A percentile compares a stretch with the other conserved stretches of the same genome.
Conservation (phyloP, 495 filamentous ascomycete species). For the Penicillium subrubescens region DNA sequence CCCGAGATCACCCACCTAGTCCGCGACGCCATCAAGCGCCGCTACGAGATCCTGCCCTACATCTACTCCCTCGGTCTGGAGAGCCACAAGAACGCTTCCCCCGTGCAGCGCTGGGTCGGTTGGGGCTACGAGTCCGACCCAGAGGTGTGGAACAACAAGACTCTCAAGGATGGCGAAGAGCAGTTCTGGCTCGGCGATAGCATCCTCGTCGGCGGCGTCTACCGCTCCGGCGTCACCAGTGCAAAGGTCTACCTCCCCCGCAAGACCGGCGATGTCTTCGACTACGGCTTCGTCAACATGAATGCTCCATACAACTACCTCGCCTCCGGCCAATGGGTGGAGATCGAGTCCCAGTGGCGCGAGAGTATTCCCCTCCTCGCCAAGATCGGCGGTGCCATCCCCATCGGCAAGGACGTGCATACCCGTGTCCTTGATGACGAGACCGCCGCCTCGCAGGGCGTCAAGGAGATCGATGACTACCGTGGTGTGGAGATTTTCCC, state of each 20-base stretch:
- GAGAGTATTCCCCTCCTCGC: slow-evolving; percentile 64
- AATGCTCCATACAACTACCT: slow-evolving; percentile 62
- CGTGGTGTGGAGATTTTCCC: slow-evolving; percentile 67
- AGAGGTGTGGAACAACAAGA: slow-evolving; percentile 59
- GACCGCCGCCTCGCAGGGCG: slow-evolving; percentile 51
- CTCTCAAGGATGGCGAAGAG: slow-evolving; percentile 58
- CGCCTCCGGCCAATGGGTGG: slow-evolving; percentile 61
- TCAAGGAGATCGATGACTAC: slow-evolving; percentile 61
- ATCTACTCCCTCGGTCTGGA: slow-evolving; percentile 63
- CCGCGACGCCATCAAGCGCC: slow-evolving; percentile 63
- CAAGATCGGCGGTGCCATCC: slow-evolving; percentile 59
- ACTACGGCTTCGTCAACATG: slow-evolving; percentile 62
- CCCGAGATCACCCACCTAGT: slow-evolving; percentile 61
- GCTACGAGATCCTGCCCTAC: slow-evolving; percentile 71
- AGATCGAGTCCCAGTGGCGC: slow-evolving; percentile 59
- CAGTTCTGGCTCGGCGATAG: slow-evolving; percentile 73
- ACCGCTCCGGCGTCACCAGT: slow-evolving; percentile 54
- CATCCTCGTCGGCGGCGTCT: slow-evolving; percentile 67
- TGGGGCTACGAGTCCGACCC: slow-evolving; percentile 68
- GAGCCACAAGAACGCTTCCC: slow-evolving; percentile 57
- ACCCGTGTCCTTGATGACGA: slow-evolving; percentile 57
- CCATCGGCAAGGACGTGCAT: slow-evolving; percentile 58
- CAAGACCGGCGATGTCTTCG: slow-evolving; percentile 37
- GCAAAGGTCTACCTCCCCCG: slow-evolving; percentile 63
- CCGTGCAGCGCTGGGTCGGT: slow-evolving; percentile 68